Evolutionary conservation across 352 stramenopile genomes (phyloP).

Genomic region (Globisporangium rhizosaccharum): DNA sequence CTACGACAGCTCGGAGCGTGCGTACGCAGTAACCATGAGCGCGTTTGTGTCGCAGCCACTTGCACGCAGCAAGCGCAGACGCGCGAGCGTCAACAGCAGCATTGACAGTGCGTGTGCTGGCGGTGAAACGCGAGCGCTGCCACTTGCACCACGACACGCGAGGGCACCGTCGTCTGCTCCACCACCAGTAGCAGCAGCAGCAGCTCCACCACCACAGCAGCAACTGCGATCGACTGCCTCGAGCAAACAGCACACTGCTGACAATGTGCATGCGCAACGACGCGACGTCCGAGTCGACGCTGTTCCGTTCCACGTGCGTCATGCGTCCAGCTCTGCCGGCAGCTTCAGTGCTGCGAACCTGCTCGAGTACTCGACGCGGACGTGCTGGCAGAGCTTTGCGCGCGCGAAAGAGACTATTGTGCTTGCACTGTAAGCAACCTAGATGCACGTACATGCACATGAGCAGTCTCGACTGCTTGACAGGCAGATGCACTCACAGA

Average conservation of each 20-base stretch:
- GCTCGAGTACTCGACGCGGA: conserved; percentile 42
- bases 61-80: conserved; percentile 9
- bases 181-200: neutral
- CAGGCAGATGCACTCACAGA: neutral
- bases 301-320: conserved; percentile 36
- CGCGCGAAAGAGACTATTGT: conserved; percentile 43
- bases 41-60: conserved; percentile 15
- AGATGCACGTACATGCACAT: neutral
- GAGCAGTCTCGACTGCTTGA: neutral
- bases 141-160: neutral
- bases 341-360: conserved; percentile 31
- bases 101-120: neutral
- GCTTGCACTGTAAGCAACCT: conserved; percentile 34
- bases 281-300: neutral
- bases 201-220: neutral
- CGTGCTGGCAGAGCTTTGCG: conserved; percentile 64
- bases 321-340: conserved; percentile 27
- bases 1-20: conserved; percentile 12
- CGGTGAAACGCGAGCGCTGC: too few relatives aligned
- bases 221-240: too few relatives aligned
- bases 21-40: conserved; percentile 7
- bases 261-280: neutral
- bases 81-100: conserved; percentile 8
- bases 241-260: neutral
- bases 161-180: neutral